Evolutionary conservation across 1,139 yeast species (phyloP).

Genomic region (Kurtzmaniella natalensis): DNA sequence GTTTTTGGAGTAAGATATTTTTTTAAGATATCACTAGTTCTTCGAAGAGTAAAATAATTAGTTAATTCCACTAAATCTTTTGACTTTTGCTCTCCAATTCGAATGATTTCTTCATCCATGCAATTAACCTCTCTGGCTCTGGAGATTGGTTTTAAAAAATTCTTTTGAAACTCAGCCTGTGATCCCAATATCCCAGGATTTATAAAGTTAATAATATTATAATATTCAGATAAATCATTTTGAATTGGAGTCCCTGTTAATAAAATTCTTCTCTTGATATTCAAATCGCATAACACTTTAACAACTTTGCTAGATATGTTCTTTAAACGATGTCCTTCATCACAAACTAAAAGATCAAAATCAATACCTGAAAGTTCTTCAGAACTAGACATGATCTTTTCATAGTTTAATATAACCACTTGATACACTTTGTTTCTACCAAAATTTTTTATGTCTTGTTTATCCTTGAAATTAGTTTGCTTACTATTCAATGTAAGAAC

Average conservation of each 20-base stretch:
- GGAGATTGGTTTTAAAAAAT: constrained; percentile 67
- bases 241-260: constrained; percentile 95
- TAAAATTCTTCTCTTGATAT: constrained; percentile 55
- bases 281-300: constrained; percentile 53
- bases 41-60: constrained; percentile 62
- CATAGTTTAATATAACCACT: constrained; percentile 84
- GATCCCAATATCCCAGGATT: constrained; percentile 81
- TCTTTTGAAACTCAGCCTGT: constrained; percentile 57
- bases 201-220: constrained; percentile 72
- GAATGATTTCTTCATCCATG: constrained; percentile 41
- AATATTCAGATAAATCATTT: constrained; percentile 83
- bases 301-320: constrained; percentile 66
- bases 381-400: constrained; percentile 59
- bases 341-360: constrained; percentile 81
- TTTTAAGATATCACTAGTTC: constrained; percentile 64
- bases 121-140: constrained; percentile 74
- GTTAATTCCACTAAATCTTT: constrained; percentile 60
- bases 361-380: constrained; percentile 46
- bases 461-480: constrained; percentile 46
- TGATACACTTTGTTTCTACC: constrained; percentile 71
- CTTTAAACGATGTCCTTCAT: constrained; percentile 90
- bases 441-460: constrained; percentile 56
- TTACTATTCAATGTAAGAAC: constrained; percentile 50
- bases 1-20: constrained; percentile 72
- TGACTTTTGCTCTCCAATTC: constrained; percentile 59